phyloP scores from a whole-genome alignment of 192 early-diverging fungal genomes.

The Cetraspora pellucida region DNA sequence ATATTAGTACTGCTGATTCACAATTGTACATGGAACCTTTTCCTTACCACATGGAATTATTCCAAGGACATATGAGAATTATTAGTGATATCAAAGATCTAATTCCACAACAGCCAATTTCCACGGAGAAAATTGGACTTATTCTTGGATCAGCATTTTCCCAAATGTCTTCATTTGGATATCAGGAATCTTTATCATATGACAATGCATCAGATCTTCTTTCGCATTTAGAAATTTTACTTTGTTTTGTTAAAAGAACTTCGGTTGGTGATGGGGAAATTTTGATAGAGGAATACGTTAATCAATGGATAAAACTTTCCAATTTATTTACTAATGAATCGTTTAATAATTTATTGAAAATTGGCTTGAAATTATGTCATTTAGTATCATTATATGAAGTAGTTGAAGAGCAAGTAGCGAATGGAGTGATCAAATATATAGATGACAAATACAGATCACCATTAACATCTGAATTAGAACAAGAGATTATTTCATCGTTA shows the following conservation, averaged over 20 bases:
- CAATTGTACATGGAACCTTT: constrained; percentile 28
- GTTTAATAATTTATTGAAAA: background rate
- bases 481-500: background rate
- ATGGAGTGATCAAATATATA: constrained; percentile 5
- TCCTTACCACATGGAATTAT: constrained; percentile 36
- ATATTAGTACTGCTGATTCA: constrained; percentile 10
- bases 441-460: constrained; percentile 15
- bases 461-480: background rate
- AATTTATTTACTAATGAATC: background rate
- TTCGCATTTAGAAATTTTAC: constrained; percentile 29
- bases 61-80: constrained; percentile 26
- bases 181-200: background rate
- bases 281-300: constrained; percentile 23
- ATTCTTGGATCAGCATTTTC: background rate
- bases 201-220: constrained; percentile 26
- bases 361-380: constrained; percentile 14
- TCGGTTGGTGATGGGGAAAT: constrained; percentile 11
- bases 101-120: constrained; percentile 31
- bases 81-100: constrained; percentile 20
- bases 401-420: constrained; percentile 25
- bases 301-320: constrained; percentile 27
- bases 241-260: constrained; percentile 37
- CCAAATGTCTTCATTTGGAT: background rate
- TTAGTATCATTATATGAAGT: constrained; percentile 31
- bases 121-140: background rate